Evolutionary conservation across 371 early-diverging fungal genomes (phyloP), one percentile per base, ranked within the genome.

Genomic region (Coemansia sp.): DNA sequence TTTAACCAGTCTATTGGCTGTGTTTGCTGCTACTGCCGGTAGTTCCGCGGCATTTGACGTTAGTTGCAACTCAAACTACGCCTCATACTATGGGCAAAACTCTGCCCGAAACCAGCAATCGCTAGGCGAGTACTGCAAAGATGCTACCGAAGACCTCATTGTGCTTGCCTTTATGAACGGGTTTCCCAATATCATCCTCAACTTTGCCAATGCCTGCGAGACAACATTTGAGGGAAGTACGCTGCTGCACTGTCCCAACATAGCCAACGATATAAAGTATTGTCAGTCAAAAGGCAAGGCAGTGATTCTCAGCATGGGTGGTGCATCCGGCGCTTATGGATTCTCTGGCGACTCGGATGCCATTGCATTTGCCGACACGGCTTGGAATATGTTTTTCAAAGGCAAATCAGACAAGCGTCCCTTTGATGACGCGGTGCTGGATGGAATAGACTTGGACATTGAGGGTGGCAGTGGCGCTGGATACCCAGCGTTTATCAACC

Each of bases 391-490:
- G 61, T 88, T 89, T 70, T 80, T 87, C 51, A 79, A 72, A 51
- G 78, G 78, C 10, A 61, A 64, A 5, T 72, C 84, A 7, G 11
- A 61, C 1, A 78, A 78, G 42, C 84, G 89, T 13, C 90, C 89
- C 0, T 88, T 91, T 58, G 89, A 86, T 10, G 80, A 82, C 54
- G 86, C 84, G 0, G 72, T 84, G 1, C 67, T 89, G 4, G 90
- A 91, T 67, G 89, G 91, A 0, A 79, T 89, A 39, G 90, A 91
- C 63, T 69, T 91, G 50, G 91, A 90, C 65, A 87, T 89, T 54
- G 88, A 89, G 66, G 88, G 84, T 55, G 88, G 88, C 7, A 55
- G 68, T 11, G 58, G 75, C 21, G 75, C 81, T 0, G 86, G 85
- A 5, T 91, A 89, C 62, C 63, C 78, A 0, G 82, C 76, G 5